Evolutionary conservation across 2,329 filamentous ascomycete species (phyloP).

Genomic region (Ophiostoma ulmi): DNA sequence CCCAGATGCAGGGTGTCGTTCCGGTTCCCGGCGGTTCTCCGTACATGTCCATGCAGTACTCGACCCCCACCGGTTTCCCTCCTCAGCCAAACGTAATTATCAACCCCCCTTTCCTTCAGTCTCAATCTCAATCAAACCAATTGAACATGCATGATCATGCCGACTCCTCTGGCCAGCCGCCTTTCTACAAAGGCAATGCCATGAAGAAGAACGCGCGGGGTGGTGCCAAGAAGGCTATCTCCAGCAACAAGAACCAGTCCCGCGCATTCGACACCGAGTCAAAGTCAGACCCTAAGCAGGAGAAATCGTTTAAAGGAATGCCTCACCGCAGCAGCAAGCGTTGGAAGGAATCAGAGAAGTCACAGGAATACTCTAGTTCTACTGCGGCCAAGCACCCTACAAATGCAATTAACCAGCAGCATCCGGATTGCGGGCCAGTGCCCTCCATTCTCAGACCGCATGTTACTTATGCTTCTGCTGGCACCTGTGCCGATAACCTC

Average conservation of each 20-base stretch:
- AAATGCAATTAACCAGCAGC: not conserved
- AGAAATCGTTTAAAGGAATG: conserved; percentile 8
- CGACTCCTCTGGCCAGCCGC: not conserved
- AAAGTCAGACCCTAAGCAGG: conserved; percentile 16
- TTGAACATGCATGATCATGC: not conserved
- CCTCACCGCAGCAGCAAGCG: conserved; percentile 44
- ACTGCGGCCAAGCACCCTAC: conserved; percentile 9
- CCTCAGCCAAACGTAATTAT: conserved; percentile 27
- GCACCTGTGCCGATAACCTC: conserved; percentile 41
- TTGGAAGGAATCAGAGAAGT: conserved; percentile 34
- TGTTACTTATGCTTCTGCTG: not conserved
- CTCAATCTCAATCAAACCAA: not conserved
- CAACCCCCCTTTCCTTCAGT: conserved; percentile 17
- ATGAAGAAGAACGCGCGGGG: conserved; percentile 44
- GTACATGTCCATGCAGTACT: conserved; percentile 32
- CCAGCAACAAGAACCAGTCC: conserved; percentile 34
- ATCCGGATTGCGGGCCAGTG: not conserved
- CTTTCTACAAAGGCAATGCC: conserved; percentile 35
- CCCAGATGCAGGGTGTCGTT: conserved; percentile 63
- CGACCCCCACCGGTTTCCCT: conserved; percentile 22
- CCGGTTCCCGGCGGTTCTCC: conserved; percentile 41
- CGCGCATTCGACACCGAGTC: conserved; percentile 38
- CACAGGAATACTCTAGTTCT: conserved; percentile 13
- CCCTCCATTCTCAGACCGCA: not conserved
- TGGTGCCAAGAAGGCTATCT: conserved; percentile 42